Conservation (phyloP, 2,329 filamentous ascomycete species). For the Sclerotinia borealis region DNA sequence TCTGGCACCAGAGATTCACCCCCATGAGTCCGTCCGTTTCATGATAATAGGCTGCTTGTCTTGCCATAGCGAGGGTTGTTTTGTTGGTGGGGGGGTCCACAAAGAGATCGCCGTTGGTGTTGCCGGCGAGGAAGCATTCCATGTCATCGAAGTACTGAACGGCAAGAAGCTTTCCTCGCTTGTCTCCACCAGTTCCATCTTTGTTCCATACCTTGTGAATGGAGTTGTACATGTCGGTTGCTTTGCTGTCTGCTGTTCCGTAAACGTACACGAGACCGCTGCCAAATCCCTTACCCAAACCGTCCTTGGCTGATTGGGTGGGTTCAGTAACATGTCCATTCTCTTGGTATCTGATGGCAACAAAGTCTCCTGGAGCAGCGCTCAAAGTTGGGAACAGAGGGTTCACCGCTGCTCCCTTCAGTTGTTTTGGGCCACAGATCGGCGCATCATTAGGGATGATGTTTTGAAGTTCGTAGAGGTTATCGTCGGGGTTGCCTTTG, state of each 20-base stretch:
- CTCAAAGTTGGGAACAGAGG: constrained; percentile 25
- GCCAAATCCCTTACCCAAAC: constrained; percentile 49
- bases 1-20: constrained; percentile 70
- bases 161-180: constrained; percentile 67
- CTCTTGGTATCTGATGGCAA: constrained; percentile 65
- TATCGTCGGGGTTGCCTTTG: background rate
- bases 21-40: constrained; percentile 39
- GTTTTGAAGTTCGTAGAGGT: background rate
- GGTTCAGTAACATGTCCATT: constrained; percentile 67
- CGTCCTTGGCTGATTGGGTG: constrained; percentile 36
- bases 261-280: constrained; percentile 71
- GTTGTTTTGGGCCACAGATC: background rate
- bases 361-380: constrained; percentile 52
- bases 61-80: constrained; percentile 30
- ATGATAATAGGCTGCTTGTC: constrained; percentile 51
- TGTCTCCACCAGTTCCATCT: constrained; percentile 75
- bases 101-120: background rate
- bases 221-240: constrained; percentile 46
- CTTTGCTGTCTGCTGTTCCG: constrained; percentile 54
- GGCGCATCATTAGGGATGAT: background rate
- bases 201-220: constrained; percentile 74
- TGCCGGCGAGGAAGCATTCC: constrained; percentile 60
- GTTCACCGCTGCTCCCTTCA: background rate
- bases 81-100: background rate
- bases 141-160: constrained; percentile 83